phyloP scores from a whole-genome alignment of 495 filamentous ascomycete genomes.

The Aspergillus hancockii region DNA sequence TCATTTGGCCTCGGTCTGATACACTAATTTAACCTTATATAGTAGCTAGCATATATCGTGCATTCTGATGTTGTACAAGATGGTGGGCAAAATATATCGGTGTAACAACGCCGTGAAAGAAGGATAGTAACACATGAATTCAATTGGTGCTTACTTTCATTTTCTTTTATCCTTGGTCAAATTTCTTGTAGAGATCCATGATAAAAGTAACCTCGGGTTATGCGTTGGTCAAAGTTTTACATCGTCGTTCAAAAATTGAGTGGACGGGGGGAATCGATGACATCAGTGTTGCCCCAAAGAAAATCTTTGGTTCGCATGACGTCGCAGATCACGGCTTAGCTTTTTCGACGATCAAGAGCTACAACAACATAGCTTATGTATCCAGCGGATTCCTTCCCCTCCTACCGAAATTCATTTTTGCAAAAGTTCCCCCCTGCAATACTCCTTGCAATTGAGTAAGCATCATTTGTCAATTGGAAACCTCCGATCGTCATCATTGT shows the following conservation, averaged over 20 bases:
- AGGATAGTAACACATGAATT: no score
- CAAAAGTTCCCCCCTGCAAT: not conserved
- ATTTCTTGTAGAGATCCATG: no score
- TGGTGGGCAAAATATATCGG: not conserved
- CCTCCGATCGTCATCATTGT: slow-evolving; percentile 13
- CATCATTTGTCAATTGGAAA: slow-evolving; percentile 7
- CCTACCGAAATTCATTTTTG: not conserved
- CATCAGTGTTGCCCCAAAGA: slow-evolving; percentile 16
- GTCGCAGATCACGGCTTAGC: slow-evolving; percentile 16
- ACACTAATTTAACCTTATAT: not conserved
- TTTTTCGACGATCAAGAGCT: not conserved
- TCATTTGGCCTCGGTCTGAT: slow-evolving; percentile 9
- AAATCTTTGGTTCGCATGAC: slow-evolving; percentile 17
- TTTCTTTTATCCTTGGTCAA: no score
- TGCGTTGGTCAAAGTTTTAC: not conserved
- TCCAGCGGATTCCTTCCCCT: slow-evolving; percentile 5
- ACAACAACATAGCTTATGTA: not conserved
- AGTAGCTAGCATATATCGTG: not conserved
- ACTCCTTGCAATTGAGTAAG: not conserved
- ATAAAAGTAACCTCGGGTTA: not conserved
- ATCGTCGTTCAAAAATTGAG: not conserved
- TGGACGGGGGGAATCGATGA: slow-evolving; percentile 19
- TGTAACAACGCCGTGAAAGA: not conserved
- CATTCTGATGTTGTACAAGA: no score
- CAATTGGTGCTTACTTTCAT: no score